Evolutionary conservation across 768 basidiomycete species (phyloP).

Genomic region (Pleurotus platypus): DNA sequence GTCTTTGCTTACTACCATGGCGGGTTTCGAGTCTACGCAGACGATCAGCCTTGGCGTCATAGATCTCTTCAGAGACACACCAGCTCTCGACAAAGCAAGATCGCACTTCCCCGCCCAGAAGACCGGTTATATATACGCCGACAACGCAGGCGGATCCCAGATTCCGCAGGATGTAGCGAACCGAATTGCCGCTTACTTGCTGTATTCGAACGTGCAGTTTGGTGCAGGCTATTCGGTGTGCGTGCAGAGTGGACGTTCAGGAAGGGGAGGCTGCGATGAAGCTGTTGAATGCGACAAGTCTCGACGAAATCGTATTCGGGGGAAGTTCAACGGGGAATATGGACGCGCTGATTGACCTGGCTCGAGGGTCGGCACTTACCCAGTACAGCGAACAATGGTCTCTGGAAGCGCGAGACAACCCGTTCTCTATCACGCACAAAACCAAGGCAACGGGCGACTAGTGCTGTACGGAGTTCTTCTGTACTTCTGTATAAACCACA

Average conservation of each 20-base stretch:
- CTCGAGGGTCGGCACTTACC: no score
- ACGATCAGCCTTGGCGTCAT: no score
- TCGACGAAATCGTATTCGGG: constrained; percentile 63
- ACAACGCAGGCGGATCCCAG: constrained; percentile 77
- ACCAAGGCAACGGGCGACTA: constrained; percentile 12
- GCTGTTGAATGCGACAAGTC: constrained; percentile 58
- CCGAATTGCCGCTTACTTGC: constrained; percentile 61
- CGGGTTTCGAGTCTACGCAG: neutral
- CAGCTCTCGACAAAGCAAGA: constrained; percentile 38
- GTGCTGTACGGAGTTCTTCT: no score
- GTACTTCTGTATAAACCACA: no score
- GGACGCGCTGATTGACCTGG: constrained; percentile 51
- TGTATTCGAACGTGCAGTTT: constrained; percentile 73
- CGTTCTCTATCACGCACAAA: constrained; percentile 58
- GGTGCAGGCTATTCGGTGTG: constrained; percentile 67
- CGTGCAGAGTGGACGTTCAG: constrained; percentile 38
- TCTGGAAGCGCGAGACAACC: constrained; percentile 39
- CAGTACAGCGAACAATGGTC: constrained; percentile 51
- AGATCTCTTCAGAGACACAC: no score
- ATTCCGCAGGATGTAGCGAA: constrained; percentile 48
- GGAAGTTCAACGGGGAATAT: constrained; percentile 64
- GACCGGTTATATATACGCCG: constrained; percentile 62
- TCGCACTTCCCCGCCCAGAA: constrained; percentile 61
- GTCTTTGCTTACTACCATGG: neutral
- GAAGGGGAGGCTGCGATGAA: constrained; percentile 48